Evolutionary conservation across 2,329 filamentous ascomycete species (phyloP), one percentile per base, ranked within the genome.

Genomic region (Elsinoe ampelina): DNA sequence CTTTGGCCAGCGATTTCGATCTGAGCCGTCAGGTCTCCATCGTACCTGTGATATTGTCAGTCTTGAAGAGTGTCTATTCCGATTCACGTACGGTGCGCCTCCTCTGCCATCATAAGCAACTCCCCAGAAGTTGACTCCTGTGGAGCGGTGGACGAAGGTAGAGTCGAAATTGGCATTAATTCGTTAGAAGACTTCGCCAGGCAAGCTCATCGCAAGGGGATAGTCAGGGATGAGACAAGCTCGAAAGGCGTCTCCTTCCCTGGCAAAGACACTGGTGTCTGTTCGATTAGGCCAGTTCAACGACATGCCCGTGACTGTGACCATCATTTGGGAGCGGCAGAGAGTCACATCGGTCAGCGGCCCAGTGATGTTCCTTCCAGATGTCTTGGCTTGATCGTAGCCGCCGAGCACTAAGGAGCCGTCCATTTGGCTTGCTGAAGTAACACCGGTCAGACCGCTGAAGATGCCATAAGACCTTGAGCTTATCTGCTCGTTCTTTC

Each of bases 271-370:
- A 15, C 12, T 20, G 11, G 12, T 26, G 30, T 54, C 35, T 20
- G 50, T 54, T 5, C 50, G 17, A 22, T 54, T 54, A 3, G 34
- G 48, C n/a, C n/a, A 52, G 17, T 52, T 52, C 8, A 52, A 34
- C 13, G 15, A 52, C 5, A 52, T 38, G 1, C 48, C 48, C 13
- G 48, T 20, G 10, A 52, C 34, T 5, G 35, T 39, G 48, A 52
- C 48, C 6, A 52, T 52, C 48, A 52, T 52, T 17, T 52, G 15
- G 8, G 48, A 38, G 8, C 15, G 48, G 17, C 48, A 52, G 5
- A 13, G 11, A 13, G 32, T 3, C 4, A 38, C 48, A 13, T 52
- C 32, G 10, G 22, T 22, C 22, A 52, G 17, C 6, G 48, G n/a
- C 4, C 15, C 15, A 19, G 32, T 36, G 12, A 38, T 35, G 50